Conservation (phyloP, 1,139 yeast genomes). For the Geotrichum candidum region DNA sequence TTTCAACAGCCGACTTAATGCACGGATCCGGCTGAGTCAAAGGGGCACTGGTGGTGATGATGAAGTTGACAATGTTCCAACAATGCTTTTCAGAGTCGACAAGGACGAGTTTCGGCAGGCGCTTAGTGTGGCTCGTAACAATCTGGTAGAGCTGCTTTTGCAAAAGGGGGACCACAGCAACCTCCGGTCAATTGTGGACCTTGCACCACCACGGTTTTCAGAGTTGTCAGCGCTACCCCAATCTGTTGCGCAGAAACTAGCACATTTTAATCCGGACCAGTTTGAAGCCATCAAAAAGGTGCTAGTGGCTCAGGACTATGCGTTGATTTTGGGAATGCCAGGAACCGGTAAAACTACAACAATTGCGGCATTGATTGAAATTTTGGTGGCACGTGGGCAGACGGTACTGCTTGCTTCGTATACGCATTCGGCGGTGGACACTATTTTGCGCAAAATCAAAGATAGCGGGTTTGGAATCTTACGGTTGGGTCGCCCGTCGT, state of each 20-base stretch:
- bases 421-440: conserved; percentile 95
- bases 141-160: conserved; percentile 41
- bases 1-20: conserved; percentile 42
- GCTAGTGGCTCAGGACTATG: conserved; percentile 62
- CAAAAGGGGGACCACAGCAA: conserved; percentile 4
- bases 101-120: conserved; percentile 74
- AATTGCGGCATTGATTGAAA: conserved; percentile 65
- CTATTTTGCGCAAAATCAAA: conserved; percentile 69
- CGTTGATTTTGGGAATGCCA: conserved; percentile 92
- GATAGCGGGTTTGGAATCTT: conserved; percentile 43
- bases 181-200: conserved; percentile 3
- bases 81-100: conserved; percentile 57
- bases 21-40: not conserved
- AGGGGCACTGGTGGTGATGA: not conserved
- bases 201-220: conserved; percentile 5
- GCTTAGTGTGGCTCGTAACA: conserved; percentile 69
- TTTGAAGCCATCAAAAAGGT: conserved; percentile 58
- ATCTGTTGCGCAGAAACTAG: not conserved
- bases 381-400: conserved; percentile 54
- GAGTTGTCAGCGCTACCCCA: not conserved
- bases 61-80: not conserved
- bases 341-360: conserved; percentile 99
- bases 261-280: conserved; percentile 61
- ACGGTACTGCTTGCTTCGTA: conserved; percentile 75
- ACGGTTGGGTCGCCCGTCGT: conserved; percentile 36